A percentile compares a stretch with the other conserved stretches of the same genome.
phyloP scores from a whole-genome alignment of 148 eudicot species.

The Rhododendron ferrugineum region DNA sequence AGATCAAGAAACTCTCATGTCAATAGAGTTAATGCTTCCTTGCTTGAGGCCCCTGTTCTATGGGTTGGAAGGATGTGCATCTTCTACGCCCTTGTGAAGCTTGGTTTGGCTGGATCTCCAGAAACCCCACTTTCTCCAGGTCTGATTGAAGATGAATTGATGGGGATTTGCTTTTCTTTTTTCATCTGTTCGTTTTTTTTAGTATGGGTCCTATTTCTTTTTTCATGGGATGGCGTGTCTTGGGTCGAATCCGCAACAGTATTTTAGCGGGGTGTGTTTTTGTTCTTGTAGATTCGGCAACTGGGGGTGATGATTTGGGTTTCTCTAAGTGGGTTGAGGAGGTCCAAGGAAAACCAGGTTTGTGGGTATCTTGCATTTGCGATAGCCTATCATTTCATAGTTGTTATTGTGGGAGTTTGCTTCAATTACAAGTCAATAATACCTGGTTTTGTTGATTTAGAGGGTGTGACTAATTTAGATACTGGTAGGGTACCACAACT shows the following conservation, averaged over 20 bases:
- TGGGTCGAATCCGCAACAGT: neutral
- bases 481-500: neutral
- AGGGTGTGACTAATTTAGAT: neutral
- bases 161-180: neutral
- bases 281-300: slow-evolving; percentile 32
- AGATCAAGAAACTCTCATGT: neutral
- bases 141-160: neutral
- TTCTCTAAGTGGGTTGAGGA: slow-evolving; percentile 74
- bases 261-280: neutral
- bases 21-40: slow-evolving; percentile 32
- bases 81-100: slow-evolving; percentile 79
- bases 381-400: neutral
- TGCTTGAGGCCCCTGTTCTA: slow-evolving; percentile 63
- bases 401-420: neutral
- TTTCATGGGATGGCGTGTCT: neutral
- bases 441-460: neutral
- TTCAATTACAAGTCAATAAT: neutral
- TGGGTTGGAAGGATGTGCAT: slow-evolving; percentile 89
- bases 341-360: slow-evolving; percentile 73
- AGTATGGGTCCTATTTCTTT: neutral
- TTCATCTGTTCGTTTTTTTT: neutral
- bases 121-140: slow-evolving; percentile 63
- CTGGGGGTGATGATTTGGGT: slow-evolving; percentile 56
- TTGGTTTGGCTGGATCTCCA: slow-evolving; percentile 93
- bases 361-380: slow-evolving; percentile 8